Percentiles rank a stretch among this genome's conserved stretches.
phyloP scores from a whole-genome alignment of 1,284 basidiomycete genomes.

The Gomphus bonarii region DNA sequence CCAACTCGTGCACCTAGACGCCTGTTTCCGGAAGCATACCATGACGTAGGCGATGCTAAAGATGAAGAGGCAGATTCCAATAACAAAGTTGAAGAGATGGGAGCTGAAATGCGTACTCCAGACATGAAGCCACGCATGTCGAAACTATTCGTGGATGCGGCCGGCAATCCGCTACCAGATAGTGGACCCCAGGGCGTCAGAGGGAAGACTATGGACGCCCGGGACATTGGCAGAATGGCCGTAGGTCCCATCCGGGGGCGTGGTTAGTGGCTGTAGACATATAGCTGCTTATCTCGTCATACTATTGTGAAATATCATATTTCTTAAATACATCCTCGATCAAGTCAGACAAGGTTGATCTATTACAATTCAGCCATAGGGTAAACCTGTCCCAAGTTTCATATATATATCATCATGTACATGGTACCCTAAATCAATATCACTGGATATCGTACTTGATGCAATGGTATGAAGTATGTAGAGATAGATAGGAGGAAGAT shows the following conservation, averaged over 20 bases:
- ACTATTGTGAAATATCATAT: neutral
- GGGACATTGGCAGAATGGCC: conserved; percentile 10
- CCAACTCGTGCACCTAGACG: conserved; percentile 15
- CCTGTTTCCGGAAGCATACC: conserved; percentile 15
- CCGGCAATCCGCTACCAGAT: conserved; percentile 9
- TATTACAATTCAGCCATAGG: too few species aligned
- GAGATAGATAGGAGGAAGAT: too few species aligned
- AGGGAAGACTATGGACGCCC: conserved; percentile 7
- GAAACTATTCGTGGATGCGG: conserved; percentile 1
- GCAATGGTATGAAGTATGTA: too few species aligned
- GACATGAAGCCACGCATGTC: conserved; percentile 7
- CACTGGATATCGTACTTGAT: too few species aligned
- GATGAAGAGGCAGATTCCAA: neutral
- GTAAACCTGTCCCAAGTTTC: neutral
- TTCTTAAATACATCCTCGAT: neutral
- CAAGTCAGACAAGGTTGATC: neutral
- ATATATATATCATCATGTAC: neutral
- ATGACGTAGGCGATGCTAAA: conserved; percentile 5
- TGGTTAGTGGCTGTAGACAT: neutral
- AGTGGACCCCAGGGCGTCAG: conserved; percentile 10
- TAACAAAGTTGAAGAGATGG: neutral
- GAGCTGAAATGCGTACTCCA: conserved; percentile 5
- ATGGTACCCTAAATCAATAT: neutral
- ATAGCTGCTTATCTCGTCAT: neutral
- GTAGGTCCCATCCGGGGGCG: conserved; percentile 3